Conservation (phyloP, 345 rosid species). For the Odontarrhena argentea region DNA sequence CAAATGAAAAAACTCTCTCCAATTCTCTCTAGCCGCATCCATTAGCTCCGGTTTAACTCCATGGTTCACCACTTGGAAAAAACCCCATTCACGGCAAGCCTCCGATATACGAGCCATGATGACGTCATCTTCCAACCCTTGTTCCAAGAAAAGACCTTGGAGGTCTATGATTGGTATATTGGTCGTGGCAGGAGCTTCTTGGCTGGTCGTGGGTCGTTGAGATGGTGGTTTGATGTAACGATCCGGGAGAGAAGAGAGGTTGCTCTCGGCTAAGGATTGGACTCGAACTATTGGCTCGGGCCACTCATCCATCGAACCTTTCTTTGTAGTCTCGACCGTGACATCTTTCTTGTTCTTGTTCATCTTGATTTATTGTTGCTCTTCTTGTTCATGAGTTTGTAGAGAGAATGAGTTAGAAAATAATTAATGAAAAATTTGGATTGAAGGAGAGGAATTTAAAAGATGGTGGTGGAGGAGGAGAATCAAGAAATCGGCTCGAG, state of each 20-base stretch:
- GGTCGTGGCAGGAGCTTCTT: constrained; percentile 16
- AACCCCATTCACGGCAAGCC: constrained; percentile 91
- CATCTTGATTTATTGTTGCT: constrained; percentile 24
- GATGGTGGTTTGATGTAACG: constrained; percentile 68
- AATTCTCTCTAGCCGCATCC: constrained; percentile 60
- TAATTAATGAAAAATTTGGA: constrained; percentile 13
- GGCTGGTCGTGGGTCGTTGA: constrained; percentile 32
- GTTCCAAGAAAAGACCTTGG: constrained; percentile 41
- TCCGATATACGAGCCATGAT: constrained; percentile 42
- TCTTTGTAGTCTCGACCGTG: constrained; percentile 26
- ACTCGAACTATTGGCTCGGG: constrained; percentile 95
- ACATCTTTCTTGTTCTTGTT: constrained; percentile 38
- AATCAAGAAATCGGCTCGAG: constrained; percentile 36
- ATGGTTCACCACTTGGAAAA: constrained; percentile 86
- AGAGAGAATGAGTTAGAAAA: constrained; percentile 12
- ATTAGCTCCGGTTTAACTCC: constrained; percentile 66
- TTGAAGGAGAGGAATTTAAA: constrained; percentile 19
- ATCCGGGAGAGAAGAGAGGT: constrained; percentile 53
- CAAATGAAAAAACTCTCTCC: constrained; percentile 78
- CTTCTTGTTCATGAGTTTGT: constrained; percentile 20
- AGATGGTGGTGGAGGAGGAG: constrained; percentile 38
- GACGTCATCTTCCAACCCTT: constrained; percentile 17
- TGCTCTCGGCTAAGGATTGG: constrained; percentile 76
- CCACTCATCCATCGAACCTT: constrained; percentile 55
- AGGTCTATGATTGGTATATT: constrained; percentile 87